Evolutionary conservation across 768 basidiomycete species (phyloP).

Genomic region (Lentinus brumalis): DNA sequence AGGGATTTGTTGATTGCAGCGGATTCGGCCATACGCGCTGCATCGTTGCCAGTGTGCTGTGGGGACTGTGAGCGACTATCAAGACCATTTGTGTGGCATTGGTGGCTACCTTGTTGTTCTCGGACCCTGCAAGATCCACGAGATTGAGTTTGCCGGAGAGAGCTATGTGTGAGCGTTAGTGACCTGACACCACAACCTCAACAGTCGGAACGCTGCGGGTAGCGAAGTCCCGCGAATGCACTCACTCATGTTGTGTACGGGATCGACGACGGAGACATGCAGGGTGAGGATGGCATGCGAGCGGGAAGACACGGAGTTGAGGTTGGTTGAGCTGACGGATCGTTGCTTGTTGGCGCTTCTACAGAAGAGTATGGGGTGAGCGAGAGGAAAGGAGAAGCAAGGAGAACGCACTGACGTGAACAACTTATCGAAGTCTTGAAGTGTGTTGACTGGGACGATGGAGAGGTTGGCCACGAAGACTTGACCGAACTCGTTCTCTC

Average conservation of each 20-base stretch:
- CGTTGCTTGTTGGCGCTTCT: constrained; percentile 76
- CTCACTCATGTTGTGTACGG: constrained; percentile 55
- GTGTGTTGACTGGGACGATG: constrained; percentile 37
- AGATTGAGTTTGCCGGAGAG: constrained; percentile 79
- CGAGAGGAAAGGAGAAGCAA: background rate
- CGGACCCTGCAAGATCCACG: constrained; percentile 88
- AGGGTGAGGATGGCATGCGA: constrained; percentile 88
- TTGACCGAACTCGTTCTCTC: constrained; percentile 53
- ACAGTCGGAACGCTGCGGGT: too few relatives aligned
- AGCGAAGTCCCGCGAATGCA: background rate
- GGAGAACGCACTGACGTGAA: constrained; percentile 41
- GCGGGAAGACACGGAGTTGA: constrained; percentile 84
- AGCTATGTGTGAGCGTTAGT: constrained; percentile 39
- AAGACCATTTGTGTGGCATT: constrained; percentile 5
- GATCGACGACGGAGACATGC: constrained; percentile 59
- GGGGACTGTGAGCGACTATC: background rate
- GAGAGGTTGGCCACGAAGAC: constrained; percentile 58
- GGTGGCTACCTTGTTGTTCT: constrained; percentile 75
- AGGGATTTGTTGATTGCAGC: constrained; percentile 89
- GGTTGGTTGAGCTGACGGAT: constrained; percentile 82
- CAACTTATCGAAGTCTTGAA: constrained; percentile 49
- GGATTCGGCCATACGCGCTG: constrained; percentile 85
- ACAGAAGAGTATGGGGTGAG: background rate
- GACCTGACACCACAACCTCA: background rate
- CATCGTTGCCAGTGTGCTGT: constrained; percentile 81